Conservation (phyloP, 83 land plant genomes). For the Larix sibirica region DNA sequence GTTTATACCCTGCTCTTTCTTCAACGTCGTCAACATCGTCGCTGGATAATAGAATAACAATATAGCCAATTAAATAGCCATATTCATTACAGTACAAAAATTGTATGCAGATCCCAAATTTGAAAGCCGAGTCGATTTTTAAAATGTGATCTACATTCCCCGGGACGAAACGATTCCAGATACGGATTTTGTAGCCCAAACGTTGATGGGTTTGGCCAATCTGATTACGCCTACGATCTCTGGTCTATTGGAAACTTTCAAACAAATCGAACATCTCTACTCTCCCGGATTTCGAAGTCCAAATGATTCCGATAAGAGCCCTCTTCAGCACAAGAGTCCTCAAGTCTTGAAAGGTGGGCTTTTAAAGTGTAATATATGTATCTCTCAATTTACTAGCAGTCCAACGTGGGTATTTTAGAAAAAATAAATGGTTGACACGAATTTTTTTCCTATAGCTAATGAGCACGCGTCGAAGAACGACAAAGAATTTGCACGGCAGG, state of each 20-base stretch:
- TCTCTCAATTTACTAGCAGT: too few relatives aligned
- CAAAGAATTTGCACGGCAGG: slow-evolving; percentile 24
- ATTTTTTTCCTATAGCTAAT: neutral
- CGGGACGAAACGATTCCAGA: neutral
- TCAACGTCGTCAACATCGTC: too few relatives aligned
- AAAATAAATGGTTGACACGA: neutral
- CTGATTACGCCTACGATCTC: neutral
- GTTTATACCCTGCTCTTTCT: too few relatives aligned
- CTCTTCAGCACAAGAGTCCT: neutral
- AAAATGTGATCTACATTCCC: neutral
- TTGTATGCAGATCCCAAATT: neutral
- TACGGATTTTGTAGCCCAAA: neutral
- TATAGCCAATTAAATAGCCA: neutral
- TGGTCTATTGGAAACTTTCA: neutral
- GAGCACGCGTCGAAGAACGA: slow-evolving; percentile 19
- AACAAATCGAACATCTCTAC: neutral
- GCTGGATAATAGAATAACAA: too few relatives aligned
- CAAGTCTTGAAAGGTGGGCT: neutral
- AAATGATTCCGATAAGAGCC: neutral
- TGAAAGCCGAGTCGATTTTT: neutral
- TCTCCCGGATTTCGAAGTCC: neutral
- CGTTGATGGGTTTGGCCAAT: neutral
- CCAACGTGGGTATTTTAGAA: too few relatives aligned
- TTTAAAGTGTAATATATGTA: too few relatives aligned
- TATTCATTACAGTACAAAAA: neutral